Evolutionary conservation across 1,284 basidiomycete genomes (phyloP), one percentile per base, ranked within the genome.

Genomic region (Cutaneotrichosporon cutaneum): DNA sequence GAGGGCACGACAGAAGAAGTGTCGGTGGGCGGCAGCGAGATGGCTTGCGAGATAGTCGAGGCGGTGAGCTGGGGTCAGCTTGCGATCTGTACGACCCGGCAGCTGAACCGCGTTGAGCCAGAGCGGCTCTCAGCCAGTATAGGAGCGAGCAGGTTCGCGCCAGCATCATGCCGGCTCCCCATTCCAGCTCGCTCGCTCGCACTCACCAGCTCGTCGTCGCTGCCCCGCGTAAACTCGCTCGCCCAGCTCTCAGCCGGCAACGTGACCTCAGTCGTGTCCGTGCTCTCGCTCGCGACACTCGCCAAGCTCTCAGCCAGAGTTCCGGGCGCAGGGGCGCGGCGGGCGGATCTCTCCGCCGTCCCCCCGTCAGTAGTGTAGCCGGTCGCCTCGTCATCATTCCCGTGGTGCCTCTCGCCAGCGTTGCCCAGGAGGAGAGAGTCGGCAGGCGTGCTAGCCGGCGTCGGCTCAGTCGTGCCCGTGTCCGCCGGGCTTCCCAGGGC

Each of bases 11-110:
- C 67, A 2, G 72, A 74, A 3, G 72, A 72, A 2, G 65, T 68
- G 57, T 78, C 75, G 13, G 77, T 77, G 0, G 72, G 71, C 10
- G 77, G 77, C 13, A 79, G 63, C 10, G 74, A 76, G 56, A 78
- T 78, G 13, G 74, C 66, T 55, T 77, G 75, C 1, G 76, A 78
- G 1, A 68, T 59, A 13, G 70, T 68, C 0, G 76, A 77, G 0
- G 72, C 70, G 16, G 66, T 68, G 45, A 72, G 60, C 76, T 77
- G 33, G 13, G 11, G 52, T 59, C 21, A 54, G 42, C 16, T n/a
- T n/a, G n/a, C n/a, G n/a, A n/a, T n/a, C n/a, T n/a, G n/a, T n/a
- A n/a, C n/a, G n/a, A n/a, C n/a, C n/a, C n/a, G n/a, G n/a, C n/a
- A n/a, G n/a, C n/a, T n/a, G n/a, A n/a, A n/a, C n/a, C n/a, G n/a